Conservation (phyloP, 2,329 filamentous ascomycete species). For the Stagonosporopsis cucurbitacearum region DNA sequence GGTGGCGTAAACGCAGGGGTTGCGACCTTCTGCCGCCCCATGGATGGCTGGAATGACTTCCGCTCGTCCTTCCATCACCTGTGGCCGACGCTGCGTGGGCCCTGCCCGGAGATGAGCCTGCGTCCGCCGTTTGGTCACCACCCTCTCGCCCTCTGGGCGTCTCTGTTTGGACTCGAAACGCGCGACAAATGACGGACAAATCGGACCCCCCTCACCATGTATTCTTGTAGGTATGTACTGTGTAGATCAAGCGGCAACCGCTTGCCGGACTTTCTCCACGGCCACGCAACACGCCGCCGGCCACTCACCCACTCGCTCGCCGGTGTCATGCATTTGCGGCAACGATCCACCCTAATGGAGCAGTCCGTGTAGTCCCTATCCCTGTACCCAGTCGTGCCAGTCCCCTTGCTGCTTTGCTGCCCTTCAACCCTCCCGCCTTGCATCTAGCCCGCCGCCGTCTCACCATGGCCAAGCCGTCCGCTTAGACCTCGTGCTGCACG, state of each 20-base stretch:
- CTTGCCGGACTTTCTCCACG: slow-evolving; percentile 23
- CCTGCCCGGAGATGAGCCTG: slow-evolving; percentile 18
- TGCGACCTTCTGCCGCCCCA: neutral
- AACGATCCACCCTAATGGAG: slow-evolving; percentile 23
- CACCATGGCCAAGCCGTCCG: slow-evolving; percentile 17
- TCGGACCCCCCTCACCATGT: slow-evolving; percentile 28
- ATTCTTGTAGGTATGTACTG: no score
- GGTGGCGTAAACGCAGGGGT: slow-evolving; percentile 26
- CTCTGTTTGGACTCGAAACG: neutral
- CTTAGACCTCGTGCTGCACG: slow-evolving; percentile 27
- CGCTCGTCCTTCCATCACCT: slow-evolving; percentile 8
- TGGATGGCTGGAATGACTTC: slow-evolving; percentile 21
- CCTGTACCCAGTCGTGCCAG: no score
- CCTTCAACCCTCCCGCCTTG: slow-evolving; percentile 13
- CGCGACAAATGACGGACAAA: slow-evolving; percentile 21
- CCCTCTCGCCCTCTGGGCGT: no score
- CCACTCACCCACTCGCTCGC: slow-evolving; percentile 7
- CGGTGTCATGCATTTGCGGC: slow-evolving; percentile 28
- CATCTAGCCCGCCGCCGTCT: slow-evolving; percentile 25
- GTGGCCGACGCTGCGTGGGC: slow-evolving; percentile 13
- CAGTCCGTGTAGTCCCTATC: no score
- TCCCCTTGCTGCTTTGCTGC: slow-evolving; percentile 18
- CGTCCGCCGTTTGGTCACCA: slow-evolving; percentile 6
- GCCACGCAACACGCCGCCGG: slow-evolving; percentile 12
- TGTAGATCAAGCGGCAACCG: slow-evolving; percentile 18